Conservation (phyloP, 495 filamentous ascomycete genomes). For the Haplographium delicatum region DNA sequence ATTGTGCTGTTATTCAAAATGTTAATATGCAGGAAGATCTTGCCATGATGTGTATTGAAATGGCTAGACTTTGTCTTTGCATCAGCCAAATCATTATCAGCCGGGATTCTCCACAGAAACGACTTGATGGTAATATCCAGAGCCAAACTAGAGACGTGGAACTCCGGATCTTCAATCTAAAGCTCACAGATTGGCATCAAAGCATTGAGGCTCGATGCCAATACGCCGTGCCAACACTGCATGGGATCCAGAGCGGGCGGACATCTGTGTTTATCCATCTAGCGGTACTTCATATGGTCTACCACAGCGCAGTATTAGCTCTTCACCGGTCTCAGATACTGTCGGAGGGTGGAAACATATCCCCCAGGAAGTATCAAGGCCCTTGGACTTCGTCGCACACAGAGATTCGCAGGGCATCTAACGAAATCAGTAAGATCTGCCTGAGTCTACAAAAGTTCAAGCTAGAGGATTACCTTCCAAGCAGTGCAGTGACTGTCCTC, state of each 20-base stretch:
- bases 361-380: conserved; percentile 43
- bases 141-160: conserved; percentile 54
- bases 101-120: conserved; percentile 76
- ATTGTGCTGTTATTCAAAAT: background rate
- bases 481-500: conserved; percentile 77
- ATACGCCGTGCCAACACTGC: conserved; percentile 44
- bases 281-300: conserved; percentile 78
- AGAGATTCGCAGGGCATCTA: conserved; percentile 68
- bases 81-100: conserved; percentile 75
- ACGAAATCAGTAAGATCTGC: conserved; percentile 71
- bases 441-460: conserved; percentile 61
- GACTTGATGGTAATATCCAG: conserved; percentile 53
- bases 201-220: conserved; percentile 40
- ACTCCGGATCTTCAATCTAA: conserved; percentile 63
- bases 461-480: conserved; percentile 71
- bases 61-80: conserved; percentile 74
- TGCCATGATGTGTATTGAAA: conserved; percentile 79
- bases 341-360: conserved; percentile 41
- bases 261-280: conserved; percentile 59
- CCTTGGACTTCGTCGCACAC: conserved; percentile 60
- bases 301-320: conserved; percentile 74
- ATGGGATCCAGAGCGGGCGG: conserved; percentile 25
- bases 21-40: conserved; percentile 52
- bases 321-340: conserved; percentile 77
- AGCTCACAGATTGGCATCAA: conserved; percentile 64